Percentiles rank a stretch among this genome's conserved stretches.
These are phyloP conservation scores for Cladosporium cucumerinum DNA, from an alignment of 2,329 filamentous ascomycete genomes.

Conservation along the genomic window DNA sequence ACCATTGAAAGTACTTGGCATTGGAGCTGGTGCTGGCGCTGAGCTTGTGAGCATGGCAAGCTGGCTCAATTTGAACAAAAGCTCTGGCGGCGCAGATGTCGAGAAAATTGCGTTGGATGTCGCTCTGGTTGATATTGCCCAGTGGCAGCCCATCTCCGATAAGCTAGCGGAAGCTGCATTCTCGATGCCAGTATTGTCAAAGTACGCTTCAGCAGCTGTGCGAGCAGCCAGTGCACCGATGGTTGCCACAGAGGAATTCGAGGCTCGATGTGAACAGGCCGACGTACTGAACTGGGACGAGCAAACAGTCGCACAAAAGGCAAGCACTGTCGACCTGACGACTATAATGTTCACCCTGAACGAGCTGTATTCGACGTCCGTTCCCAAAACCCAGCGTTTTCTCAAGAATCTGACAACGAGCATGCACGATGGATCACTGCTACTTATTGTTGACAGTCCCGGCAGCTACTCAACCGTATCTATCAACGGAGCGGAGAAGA, in stretches of 20 bases:
- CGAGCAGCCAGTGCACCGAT: slow-evolving; percentile 42
- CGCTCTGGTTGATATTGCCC: slow-evolving; percentile 66
- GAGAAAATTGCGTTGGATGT: not conserved
- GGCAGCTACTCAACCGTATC: slow-evolving; percentile 86
- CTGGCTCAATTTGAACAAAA: not conserved
- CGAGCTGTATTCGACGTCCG: slow-evolving; percentile 79
- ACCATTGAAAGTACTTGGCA: slow-evolving; percentile 48
- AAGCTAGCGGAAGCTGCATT: slow-evolving; percentile 58
- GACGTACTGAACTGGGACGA: slow-evolving; percentile 51
- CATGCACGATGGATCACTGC: slow-evolving; percentile 58
- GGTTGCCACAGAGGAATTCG: slow-evolving; percentile 30
- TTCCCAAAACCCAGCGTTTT: slow-evolving; percentile 72
- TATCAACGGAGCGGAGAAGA: slow-evolving; percentile 55
- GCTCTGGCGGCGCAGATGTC: not conserved
- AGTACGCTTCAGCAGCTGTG: slow-evolving; percentile 47
- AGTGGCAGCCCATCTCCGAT: slow-evolving; percentile 65
- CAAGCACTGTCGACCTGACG: slow-evolving; percentile 49
- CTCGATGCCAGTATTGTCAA: slow-evolving; percentile 45
- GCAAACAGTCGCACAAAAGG: slow-evolving; percentile 26
- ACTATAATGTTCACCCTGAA: slow-evolving; percentile 94
- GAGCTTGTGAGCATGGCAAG: slow-evolving; percentile 63
- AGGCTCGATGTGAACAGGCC: slow-evolving; percentile 45
- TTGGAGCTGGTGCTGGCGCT: slow-evolving; percentile 64
- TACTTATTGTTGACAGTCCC: slow-evolving; percentile 88
- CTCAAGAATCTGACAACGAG: slow-evolving; percentile 65